phyloP scores from a whole-genome alignment of 2,329 filamentous ascomycete species.

The Aspergillus brasiliensis region DNA sequence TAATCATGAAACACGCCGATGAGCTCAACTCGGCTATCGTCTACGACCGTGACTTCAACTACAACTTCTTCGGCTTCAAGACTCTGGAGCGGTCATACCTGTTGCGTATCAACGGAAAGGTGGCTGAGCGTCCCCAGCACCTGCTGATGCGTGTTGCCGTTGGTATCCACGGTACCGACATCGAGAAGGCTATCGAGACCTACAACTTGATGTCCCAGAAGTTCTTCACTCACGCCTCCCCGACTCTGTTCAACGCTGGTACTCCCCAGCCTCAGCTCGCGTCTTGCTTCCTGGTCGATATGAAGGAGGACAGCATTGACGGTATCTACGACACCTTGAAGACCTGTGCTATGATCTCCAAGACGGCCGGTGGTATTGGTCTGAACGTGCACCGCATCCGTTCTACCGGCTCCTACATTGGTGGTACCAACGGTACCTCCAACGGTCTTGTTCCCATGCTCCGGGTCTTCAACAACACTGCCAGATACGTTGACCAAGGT shows the following conservation, averaged over 20 bases:
- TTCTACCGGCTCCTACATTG: slow-evolving; percentile 96
- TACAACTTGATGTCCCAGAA: slow-evolving; percentile 99
- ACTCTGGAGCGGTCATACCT: slow-evolving; percentile 97
- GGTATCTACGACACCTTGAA: slow-evolving; percentile 99
- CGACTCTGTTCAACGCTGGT: slow-evolving; percentile 96
- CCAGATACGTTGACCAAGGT: slow-evolving; percentile 96
- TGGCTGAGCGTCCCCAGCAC: slow-evolving; percentile 96
- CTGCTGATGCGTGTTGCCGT: slow-evolving; percentile 99
- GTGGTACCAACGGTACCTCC: slow-evolving; percentile 95
- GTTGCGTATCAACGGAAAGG: slow-evolving; percentile 90
- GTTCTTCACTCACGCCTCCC: slow-evolving; percentile 97
- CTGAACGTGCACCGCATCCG: slow-evolving; percentile 96
- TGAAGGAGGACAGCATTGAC: slow-evolving; percentile 99
- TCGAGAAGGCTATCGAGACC: slow-evolving; percentile 93
- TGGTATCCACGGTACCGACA: slow-evolving; percentile 91
- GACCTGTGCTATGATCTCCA: slow-evolving; percentile 99
- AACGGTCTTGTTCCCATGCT: slow-evolving; percentile 98
- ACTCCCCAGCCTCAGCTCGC: slow-evolving; percentile 93
- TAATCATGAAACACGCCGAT: slow-evolving; percentile 91
- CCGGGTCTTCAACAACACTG: slow-evolving; percentile 98
- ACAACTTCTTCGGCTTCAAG: slow-evolving; percentile 99
- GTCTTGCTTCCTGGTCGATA: slow-evolving; percentile 98
- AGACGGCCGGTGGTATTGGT: slow-evolving; percentile 97
- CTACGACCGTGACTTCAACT: slow-evolving; percentile 99
- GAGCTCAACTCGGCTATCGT: slow-evolving; percentile 99